Conservation (phyloP, 257 asterid genomes). For the Cruciata laevipes region DNA sequence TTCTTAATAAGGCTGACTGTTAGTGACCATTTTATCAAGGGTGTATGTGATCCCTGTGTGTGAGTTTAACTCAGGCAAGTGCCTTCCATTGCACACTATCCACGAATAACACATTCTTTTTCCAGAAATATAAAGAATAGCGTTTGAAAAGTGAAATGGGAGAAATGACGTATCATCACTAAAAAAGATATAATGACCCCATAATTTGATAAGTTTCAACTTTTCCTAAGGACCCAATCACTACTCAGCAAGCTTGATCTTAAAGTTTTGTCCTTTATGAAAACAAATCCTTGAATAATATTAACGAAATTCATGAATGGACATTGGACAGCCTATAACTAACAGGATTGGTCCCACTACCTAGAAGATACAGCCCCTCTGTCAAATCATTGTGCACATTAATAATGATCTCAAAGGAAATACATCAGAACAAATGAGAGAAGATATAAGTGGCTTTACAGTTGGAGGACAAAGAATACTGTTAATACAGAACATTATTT, state of each 20-base stretch:
- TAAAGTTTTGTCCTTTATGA: background rate
- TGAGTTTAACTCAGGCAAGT: background rate
- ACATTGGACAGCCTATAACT: background rate
- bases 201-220: background rate
- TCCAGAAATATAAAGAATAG: background rate
- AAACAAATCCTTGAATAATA: background rate
- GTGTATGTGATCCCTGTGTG: background rate
- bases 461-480: background rate
- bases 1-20: constrained; percentile 14
- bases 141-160: background rate
- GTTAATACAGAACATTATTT: too few relatives aligned
- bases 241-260: constrained; percentile 1
- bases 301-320: background rate
- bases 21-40: background rate
- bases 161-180: background rate
- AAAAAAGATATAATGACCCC: background rate
- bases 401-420: background rate
- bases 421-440: background rate
- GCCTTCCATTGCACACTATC: background rate
- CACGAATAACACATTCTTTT: background rate
- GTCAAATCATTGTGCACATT: background rate
- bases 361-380: background rate
- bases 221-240: background rate
- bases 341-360: background rate
- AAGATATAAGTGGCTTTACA: background rate